Evolutionary conservation across 2,329 filamentous ascomycete genomes (phyloP), one percentile per base, ranked within the genome.

Genomic region (Colletotrichum tofieldiae): DNA sequence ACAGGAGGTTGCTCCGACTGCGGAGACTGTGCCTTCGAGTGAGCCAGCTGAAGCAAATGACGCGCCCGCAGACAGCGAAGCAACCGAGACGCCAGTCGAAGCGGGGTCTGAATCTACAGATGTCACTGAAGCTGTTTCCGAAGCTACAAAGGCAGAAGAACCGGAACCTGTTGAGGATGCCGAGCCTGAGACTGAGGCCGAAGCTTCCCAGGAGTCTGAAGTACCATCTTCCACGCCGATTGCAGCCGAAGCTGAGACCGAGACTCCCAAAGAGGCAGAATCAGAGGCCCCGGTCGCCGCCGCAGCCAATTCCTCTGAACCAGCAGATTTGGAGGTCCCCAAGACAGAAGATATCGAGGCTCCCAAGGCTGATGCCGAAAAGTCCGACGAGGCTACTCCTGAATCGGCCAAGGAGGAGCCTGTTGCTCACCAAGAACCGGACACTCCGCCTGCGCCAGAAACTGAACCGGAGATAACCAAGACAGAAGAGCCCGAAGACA

Each of bases 301-400:
- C 32, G 20, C 26, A 3, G 37, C 51, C 26, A 64, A 72, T 16
- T 29, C 47, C 7, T 6, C 64, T 11, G 61, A 49, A 26, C n/a
- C 58, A 35, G 51, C 14, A 29, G 43, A 47, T 1, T 39, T 29
- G 23, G 69, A 72, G 3, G 37, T 39, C 7, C 23, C 59, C 4
- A 59, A 67, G 56, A 18, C 49, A 35, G 51, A 32, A 18, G 35
- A 47, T 2, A 29, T 23, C 29, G 69, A 72, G 8, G 52, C 60
- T 7, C 20, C 69, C 3, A 59, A 72, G 41, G 6, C 65, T 3
- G 23, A 43, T 18, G 18, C 18, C 12, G n/a, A 47, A 52, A 32
- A 61, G 20, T 20, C 41, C 16, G 12, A 58, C 5, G 54, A 56
- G 11, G 35, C 37, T 26, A 32, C 29, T 32, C 26, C 26, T 32